phyloP scores from a whole-genome alignment of 1,284 basidiomycete genomes.

The Cryptococcus neoformans region DNA sequence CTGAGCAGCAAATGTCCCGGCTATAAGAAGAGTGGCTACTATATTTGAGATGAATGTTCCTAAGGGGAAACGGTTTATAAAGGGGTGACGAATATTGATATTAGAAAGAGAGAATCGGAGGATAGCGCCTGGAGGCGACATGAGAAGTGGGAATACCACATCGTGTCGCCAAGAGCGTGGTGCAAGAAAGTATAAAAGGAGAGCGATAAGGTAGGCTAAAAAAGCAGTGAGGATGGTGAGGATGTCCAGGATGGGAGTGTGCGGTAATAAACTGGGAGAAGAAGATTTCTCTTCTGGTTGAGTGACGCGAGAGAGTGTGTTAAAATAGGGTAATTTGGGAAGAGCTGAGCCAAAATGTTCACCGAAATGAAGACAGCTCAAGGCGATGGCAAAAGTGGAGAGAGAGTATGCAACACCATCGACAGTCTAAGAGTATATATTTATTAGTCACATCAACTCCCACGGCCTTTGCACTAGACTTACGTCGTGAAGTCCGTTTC shows the following conservation, averaged over 20 bases:
- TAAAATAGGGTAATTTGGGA: slow-evolving; percentile 55
- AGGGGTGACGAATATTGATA: slow-evolving; percentile 62
- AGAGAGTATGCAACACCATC: slow-evolving; percentile 80
- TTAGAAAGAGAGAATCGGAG: slow-evolving; percentile 75
- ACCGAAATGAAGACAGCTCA: slow-evolving; percentile 48
- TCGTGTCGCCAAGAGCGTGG: slow-evolving; percentile 64
- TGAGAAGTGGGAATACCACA: slow-evolving; percentile 82
- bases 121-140: slow-evolving; percentile 84
- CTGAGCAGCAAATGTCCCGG: slow-evolving; percentile 67
- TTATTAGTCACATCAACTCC: not conserved
- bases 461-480: slow-evolving; percentile 33
- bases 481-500: slow-evolving; percentile 75
- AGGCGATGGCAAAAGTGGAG: slow-evolving; percentile 69
- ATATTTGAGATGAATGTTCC: slow-evolving; percentile 87
- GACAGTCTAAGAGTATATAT: slow-evolving; percentile 59
- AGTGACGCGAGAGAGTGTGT: not conserved
- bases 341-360: slow-evolving; percentile 35
- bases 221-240: slow-evolving; percentile 41
- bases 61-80: slow-evolving; percentile 61
- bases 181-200: slow-evolving; percentile 73
- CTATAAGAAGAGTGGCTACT: slow-evolving; percentile 73
- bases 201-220: slow-evolving; percentile 53
- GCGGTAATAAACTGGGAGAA: not conserved
- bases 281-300: not conserved
- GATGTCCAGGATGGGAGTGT: slow-evolving; percentile 33